These are phyloP conservation scores for Carpinus fangiana DNA, from an alignment of 306 rosid species.

Conservation along the genomic window DNA sequence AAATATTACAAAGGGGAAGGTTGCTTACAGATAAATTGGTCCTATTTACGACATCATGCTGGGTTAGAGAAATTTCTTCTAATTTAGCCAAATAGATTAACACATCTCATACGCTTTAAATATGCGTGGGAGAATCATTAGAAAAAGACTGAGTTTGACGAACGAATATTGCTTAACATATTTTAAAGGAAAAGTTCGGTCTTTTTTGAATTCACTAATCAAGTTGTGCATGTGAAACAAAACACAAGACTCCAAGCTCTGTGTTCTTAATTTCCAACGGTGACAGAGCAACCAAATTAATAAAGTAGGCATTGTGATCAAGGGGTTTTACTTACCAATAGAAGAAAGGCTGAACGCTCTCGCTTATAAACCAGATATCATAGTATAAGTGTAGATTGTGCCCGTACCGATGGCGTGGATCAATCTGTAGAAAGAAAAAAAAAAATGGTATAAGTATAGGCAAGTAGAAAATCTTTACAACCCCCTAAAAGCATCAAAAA, in stretches of 20 bases:
- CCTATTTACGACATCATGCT: neutral
- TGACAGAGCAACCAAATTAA: neutral
- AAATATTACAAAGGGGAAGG: neutral
- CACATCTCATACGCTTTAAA: too few species aligned
- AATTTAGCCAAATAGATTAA: too few species aligned
- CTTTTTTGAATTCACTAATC: neutral
- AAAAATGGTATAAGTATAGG: neutral
- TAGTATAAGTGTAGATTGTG: constrained; percentile 86
- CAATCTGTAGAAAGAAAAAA: constrained; percentile 54
- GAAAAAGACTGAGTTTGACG: too few species aligned
- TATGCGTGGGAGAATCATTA: too few species aligned
- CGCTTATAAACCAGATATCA: constrained; percentile 76
- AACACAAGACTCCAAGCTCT: neutral
- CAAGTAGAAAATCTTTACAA: too few species aligned
- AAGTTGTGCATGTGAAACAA: neutral
- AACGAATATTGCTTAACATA: too few species aligned
- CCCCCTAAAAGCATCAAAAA: neutral
- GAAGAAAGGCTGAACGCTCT: constrained; percentile 87
- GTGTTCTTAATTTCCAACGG: neutral
- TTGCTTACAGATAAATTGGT: neutral
- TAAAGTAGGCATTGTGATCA: neutral
- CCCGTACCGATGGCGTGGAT: constrained; percentile 95
- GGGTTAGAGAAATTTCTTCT: too few species aligned
- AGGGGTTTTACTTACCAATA: constrained; percentile 56
- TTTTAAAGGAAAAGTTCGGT: too few species aligned